Conservation (phyloP, 1,284 basidiomycete genomes). For the Anthracocystis panici-leucophaei region DNA sequence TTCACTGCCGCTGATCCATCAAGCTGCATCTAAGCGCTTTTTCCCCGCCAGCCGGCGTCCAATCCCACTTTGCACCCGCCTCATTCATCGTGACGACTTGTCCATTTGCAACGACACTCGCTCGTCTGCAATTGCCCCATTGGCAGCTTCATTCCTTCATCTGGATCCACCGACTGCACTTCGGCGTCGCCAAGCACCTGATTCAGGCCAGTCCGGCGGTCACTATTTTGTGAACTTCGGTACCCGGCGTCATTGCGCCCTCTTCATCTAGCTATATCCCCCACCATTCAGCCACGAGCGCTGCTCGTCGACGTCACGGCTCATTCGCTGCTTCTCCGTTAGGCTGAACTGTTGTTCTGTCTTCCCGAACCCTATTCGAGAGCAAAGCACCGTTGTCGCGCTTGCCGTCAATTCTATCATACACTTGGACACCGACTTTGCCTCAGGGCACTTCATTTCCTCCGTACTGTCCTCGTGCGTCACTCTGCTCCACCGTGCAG, state of each 20-base stretch:
- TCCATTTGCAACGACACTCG: not conserved
- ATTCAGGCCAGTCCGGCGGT: slow-evolving; percentile 6
- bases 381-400: not conserved
- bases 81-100: not conserved
- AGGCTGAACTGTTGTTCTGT: not conserved
- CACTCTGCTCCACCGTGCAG: slow-evolving; percentile 15
- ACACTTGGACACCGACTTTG: not conserved
- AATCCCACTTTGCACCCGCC: no score
- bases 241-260: slow-evolving; percentile 23
- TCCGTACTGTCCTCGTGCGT: slow-evolving; percentile 19
- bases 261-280: slow-evolving; percentile 13
- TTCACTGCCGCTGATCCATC: not conserved
- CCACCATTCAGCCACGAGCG: slow-evolving; percentile 8
- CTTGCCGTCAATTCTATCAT: slow-evolving; percentile 1
- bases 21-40: not conserved
- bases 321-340: slow-evolving; percentile 2
- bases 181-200: slow-evolving; percentile 21
- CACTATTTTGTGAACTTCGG: not conserved
- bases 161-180: slow-evolving; percentile 14
- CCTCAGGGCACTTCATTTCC: not conserved
- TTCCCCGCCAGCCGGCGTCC: no score
- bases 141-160: not conserved
- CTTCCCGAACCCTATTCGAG: not conserved
- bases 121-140: not conserved
- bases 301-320: slow-evolving; percentile 20